Base-by-base conservation (phyloP, 1,139 yeast genomes). In the Yamadazyma taylorii region DNA sequence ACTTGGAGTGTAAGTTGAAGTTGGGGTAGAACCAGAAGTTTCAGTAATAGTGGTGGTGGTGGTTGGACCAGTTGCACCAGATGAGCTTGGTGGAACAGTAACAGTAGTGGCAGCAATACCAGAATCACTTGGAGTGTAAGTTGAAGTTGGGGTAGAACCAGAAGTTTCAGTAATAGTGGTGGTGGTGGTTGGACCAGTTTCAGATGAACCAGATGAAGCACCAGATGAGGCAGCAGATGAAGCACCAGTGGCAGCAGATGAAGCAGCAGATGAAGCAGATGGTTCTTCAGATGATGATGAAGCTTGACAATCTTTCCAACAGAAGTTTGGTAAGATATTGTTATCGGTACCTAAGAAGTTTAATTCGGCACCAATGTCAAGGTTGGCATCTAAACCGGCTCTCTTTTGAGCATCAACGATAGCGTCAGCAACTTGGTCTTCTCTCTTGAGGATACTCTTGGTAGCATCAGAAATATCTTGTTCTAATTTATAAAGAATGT, bases 321-420 rank as follows among this genome's bases (percentile, higher is more conserved):
- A 56, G 55, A 54, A 59, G 59, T 58, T 59, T 45, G 65, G 64
- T 44, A 58, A 57, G 37, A 48, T 28, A 43, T 47, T 50, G 39
- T 46, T 24, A 33, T 46, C 44, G 22, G 41, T 19, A 27, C 48
- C 48, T 27, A 46, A 45, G 24, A 40, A 13, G 30, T 34, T 29
- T 12, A 44, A 33, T 28, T 40, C 33, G 14, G 39, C 32, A 25
- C 37, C 40, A 26, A 35, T 17, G 32, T 37, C 36, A 21, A 34
- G 28, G 24, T 28, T 27, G 14, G 43, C 24, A 24, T 42, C 44
- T 13, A 45, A 15, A 25, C 46, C 39, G 35, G 35, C 45, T 42
- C 51, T 48, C 43, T 46, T 46, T 30, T 39, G 40, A 17, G 34
- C 28, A 5, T 30, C 34, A 30, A 37, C 14, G 23, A 43, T 33